Conservation (phyloP, 495 filamentous ascomycete species). For the Saxophila tyrrhenica region DNA sequence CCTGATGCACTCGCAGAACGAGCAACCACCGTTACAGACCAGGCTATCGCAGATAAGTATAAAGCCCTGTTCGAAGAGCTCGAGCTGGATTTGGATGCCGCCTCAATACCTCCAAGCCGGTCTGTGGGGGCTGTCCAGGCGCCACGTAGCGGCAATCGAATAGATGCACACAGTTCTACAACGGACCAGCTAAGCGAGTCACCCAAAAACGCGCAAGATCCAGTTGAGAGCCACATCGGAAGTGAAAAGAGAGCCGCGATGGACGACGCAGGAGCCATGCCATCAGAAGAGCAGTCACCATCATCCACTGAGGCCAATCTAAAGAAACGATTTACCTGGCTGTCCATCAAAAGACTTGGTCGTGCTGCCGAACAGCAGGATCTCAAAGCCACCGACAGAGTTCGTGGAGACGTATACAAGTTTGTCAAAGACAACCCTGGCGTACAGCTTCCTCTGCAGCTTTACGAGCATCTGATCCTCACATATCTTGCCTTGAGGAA, state of each 20-base stretch:
- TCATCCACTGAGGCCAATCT: background rate
- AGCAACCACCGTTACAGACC: background rate
- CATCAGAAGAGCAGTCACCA: background rate
- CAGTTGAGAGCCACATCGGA: too few relatives aligned
- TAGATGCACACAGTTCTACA: too few relatives aligned
- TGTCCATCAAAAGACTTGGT: slow-evolving; percentile 14
- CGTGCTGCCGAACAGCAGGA: slow-evolving; percentile 17
- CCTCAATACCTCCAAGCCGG: background rate
- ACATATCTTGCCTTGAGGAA: slow-evolving; percentile 39
- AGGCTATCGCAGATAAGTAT: background rate
- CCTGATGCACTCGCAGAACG: background rate
- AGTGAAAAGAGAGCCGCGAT: too few relatives aligned
- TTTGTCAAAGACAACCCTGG: background rate
- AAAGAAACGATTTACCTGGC: background rate
- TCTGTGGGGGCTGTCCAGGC: too few relatives aligned
- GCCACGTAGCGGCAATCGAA: too few relatives aligned
- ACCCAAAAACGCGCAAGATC: too few relatives aligned
- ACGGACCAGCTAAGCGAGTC: too few relatives aligned
- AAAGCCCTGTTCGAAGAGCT: background rate
- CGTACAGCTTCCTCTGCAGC: background rate
- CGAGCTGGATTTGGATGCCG: too few relatives aligned
- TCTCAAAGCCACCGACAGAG: background rate
- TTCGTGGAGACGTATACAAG: slow-evolving; percentile 14
- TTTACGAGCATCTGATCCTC: slow-evolving; percentile 46
- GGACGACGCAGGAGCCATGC: too few relatives aligned